phyloP scores from a whole-genome alignment of 768 basidiomycete genomes.

The Boletus bicolor region DNA sequence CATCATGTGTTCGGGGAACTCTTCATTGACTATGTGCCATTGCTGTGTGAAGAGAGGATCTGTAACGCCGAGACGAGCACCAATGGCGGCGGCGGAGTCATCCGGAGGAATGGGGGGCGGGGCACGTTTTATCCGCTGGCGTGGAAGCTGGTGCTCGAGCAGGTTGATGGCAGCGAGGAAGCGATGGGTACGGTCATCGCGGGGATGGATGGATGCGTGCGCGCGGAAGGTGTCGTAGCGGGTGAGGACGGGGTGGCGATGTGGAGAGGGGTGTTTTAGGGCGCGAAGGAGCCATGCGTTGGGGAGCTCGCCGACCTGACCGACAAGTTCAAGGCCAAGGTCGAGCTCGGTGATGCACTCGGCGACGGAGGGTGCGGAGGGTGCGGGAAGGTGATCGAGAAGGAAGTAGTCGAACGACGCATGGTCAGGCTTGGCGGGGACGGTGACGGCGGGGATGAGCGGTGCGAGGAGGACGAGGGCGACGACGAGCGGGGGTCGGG shows the following conservation, averaged over 20 bases:
- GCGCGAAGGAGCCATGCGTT: slow-evolving; percentile 81
- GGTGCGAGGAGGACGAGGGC: slow-evolving; percentile 7
- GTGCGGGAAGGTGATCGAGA: slow-evolving; percentile 57
- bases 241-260: slow-evolving; percentile 40
- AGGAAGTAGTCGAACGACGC: slow-evolving; percentile 80
- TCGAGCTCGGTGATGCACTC: slow-evolving; percentile 61
- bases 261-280: slow-evolving; percentile 33
- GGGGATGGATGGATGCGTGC: slow-evolving; percentile 32
- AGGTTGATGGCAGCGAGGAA: slow-evolving; percentile 57
- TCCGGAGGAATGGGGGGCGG: slow-evolving; percentile 53
- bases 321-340: slow-evolving; percentile 83
- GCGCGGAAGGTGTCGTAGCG: slow-evolving; percentile 45
- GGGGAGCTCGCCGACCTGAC: slow-evolving; percentile 78
- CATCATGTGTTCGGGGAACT: slow-evolving; percentile 79
- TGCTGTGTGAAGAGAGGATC: slow-evolving; percentile 85
- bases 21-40: slow-evolving; percentile 94
- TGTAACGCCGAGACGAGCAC: slow-evolving; percentile 58
- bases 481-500: slow-evolving; percentile 7
- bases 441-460: background rate
- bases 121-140: slow-evolving; percentile 69
- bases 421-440: slow-evolving; percentile 45
- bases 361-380: slow-evolving; percentile 50
- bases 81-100: slow-evolving; percentile 43
- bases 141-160: slow-evolving; percentile 60
- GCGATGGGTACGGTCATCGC: slow-evolving; percentile 37